Base-by-base conservation (phyloP, 177 flowering plant species). In the Vitis hybrid region DNA sequence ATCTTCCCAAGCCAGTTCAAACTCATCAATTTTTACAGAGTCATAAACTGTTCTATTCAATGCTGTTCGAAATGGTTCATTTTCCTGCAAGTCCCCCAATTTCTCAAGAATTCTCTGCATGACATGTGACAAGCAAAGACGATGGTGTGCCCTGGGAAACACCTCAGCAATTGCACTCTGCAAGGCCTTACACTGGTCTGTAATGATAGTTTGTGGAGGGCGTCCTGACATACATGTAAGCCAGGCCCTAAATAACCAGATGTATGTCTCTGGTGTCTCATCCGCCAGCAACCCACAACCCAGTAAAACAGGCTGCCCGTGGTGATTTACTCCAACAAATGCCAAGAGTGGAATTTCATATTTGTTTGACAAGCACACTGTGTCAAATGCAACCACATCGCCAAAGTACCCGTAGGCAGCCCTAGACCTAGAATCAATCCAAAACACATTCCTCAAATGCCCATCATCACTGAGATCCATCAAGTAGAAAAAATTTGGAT, bases 211-310 rank as follows among this genome's bases (percentile, higher is more conserved):
- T 64, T 84, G 87, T 7, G 94, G 94, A 70, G 83, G 82, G 24
- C 79, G 85, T 27, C 89, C 90, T 8, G 75, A 78, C 87, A 86
- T 84, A 70, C 89, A 87, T 57, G 84, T 85, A 40, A 88, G 87
- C 92, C 91, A 90, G 11, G 88, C 81, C 76, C 83, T 80, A 52
- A 88, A 82, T 24, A 88, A 64, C 94, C 94, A 90, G 35, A 78
- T 66, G 74, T 82, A 90, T 15, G 87, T 73, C 64, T 88, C 92
- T 51, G 69, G 64, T 10, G 80, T 71, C 71, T 86, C 86, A 69
- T 83, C 86, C 27, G 87, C 82, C 46, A 90, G 74, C 73, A 90
- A 74, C 68, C 83, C 94, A 85, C 85, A 86, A 11, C 94, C 91
- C 24, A 90, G 74, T 58, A 85, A 70, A 30, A 83, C 65, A 65